These are phyloP conservation scores for Ganoderma boninense DNA, from an alignment of 1,284 basidiomycete genomes.

Conservation along the genomic window DNA sequence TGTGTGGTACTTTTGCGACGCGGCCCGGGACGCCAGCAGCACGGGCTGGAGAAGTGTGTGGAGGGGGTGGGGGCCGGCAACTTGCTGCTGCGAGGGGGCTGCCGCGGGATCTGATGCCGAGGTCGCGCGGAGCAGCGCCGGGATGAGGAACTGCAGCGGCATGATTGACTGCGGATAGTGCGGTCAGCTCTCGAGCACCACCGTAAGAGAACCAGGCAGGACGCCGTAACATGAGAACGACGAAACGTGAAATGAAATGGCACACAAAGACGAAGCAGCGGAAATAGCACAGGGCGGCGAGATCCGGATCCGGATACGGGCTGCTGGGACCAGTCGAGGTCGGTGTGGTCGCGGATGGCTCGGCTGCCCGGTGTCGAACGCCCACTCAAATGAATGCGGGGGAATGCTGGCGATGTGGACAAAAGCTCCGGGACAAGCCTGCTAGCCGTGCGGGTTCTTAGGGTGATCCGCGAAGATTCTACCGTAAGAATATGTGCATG, in stretches of 20 bases:
- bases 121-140: slow-evolving; percentile 52
- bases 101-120: slow-evolving; percentile 28
- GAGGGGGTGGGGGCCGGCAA: slow-evolving; percentile 54
- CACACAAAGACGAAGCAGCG: neutral
- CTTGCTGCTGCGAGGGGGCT: slow-evolving; percentile 30
- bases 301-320: neutral
- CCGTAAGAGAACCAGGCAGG: neutral
- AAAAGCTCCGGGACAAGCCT: neutral
- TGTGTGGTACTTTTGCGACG: slow-evolving; percentile 67
- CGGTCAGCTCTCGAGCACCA: slow-evolving; percentile 13
- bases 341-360: neutral
- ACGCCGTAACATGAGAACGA: neutral
- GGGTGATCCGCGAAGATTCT: neutral
- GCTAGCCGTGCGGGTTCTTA: neutral
- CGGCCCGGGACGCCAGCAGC: slow-evolving; percentile 63
- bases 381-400: neutral
- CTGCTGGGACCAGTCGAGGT: neutral
- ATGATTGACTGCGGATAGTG: slow-evolving; percentile 63
- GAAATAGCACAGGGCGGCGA: neutral
- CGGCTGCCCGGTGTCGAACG: neutral
- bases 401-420: neutral
- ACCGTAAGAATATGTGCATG: neutral
- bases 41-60: slow-evolving; percentile 64
- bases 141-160: slow-evolving; percentile 64
- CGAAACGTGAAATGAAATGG: neutral